Evolutionary conservation across 257 asterid species (phyloP), one percentile per base, ranked within the genome.

Genomic region (Echium plantagineum): DNA sequence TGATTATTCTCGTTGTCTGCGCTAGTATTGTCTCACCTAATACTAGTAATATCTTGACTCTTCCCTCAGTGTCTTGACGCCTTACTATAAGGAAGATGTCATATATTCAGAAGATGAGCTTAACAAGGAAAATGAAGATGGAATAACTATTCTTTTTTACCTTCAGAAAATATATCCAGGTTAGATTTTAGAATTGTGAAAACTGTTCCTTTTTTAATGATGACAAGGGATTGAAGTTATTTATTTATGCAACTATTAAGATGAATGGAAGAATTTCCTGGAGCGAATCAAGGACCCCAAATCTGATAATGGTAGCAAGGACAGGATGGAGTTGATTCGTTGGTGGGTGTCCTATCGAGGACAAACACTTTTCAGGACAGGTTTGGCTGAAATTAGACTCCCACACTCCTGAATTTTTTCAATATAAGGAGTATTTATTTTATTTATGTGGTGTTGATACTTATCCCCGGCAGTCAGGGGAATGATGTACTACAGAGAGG

Each of bases 101-200:
- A 83, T 89, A 52, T 93, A 89, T 76, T 93, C 99, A 12, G 84
- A 76, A 15, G 95, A 83, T 1, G 94, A 93, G 77, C 94, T 93
- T 66, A 83, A 89, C 77, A 52, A 68, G 78, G 89, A 80, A 83
- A 93, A 93, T 63, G 99, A 93, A 77, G 99, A 93, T 69, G 99
- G 97, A 62, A 86, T 93, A 55, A 70, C 96, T 66, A 83, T 78
- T 74, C 70, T 86, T 26, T 93, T 89, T 79, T 93, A 89, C 80
- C 96, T 93, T 69, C 91, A 93, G 83, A 86, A 74, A 60, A 89
- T 93, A 74, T 93, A 89, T 79, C 99, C 99, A 20, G 99, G 99
- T 83, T 72, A 75, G n/a, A 54, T 61, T 63, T 73, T 9, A 22
- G 1, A 26, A 17, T 56, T 4, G 17, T 16, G 24, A 12, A 53